Evolutionary conservation across 2,329 filamentous ascomycete genomes (phyloP).

Genomic region (Harringtonia aguacate): DNA sequence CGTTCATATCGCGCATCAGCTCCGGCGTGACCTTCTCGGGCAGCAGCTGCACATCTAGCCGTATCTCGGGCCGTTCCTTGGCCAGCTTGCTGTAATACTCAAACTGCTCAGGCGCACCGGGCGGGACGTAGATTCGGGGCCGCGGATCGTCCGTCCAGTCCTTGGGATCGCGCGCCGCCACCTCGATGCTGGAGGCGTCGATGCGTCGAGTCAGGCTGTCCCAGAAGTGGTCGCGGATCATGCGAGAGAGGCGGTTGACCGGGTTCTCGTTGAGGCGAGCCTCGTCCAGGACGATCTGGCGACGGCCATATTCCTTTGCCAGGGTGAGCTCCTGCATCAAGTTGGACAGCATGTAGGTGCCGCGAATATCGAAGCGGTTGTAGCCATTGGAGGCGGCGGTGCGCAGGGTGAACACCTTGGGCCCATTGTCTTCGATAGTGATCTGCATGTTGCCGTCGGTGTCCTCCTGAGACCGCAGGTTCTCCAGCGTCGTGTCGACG

Average conservation of each 20-base stretch:
- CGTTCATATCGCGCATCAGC: conserved; percentile 72
- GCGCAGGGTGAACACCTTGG: conserved; percentile 77
- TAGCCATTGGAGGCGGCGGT: conserved; percentile 79
- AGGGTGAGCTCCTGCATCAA: conserved; percentile 89
- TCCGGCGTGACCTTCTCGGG: conserved; percentile 69
- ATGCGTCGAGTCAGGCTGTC: conserved; percentile 80
- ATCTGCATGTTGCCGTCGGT: conserved; percentile 94
- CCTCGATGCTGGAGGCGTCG: conserved; percentile 76
- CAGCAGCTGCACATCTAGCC: conserved; percentile 76
- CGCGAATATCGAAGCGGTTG: conserved; percentile 82
- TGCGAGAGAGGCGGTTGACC: conserved; percentile 72
- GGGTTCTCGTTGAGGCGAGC: conserved; percentile 90
- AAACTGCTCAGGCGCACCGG: conserved; percentile 73
- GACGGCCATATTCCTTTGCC: conserved; percentile 81
- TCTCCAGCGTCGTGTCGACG: conserved; percentile 73
- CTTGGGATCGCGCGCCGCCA: conserved; percentile 83
- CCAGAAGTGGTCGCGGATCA: conserved; percentile 91
- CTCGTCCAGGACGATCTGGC: conserved; percentile 85
- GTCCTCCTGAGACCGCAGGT: conserved; percentile 75
- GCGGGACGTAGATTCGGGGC: conserved; percentile 84
- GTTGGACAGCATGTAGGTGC: conserved; percentile 96
- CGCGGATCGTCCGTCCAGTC: conserved; percentile 88
- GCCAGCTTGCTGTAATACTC: conserved; percentile 83
- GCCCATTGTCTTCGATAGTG: conserved; percentile 89
- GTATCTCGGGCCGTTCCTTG: conserved; percentile 66